A percentile compares a stretch with the other conserved stretches of the same genome.
phyloP scores from a whole-genome alignment of 176 grass and related monocot species.

The Saccharum spontaneum region DNA sequence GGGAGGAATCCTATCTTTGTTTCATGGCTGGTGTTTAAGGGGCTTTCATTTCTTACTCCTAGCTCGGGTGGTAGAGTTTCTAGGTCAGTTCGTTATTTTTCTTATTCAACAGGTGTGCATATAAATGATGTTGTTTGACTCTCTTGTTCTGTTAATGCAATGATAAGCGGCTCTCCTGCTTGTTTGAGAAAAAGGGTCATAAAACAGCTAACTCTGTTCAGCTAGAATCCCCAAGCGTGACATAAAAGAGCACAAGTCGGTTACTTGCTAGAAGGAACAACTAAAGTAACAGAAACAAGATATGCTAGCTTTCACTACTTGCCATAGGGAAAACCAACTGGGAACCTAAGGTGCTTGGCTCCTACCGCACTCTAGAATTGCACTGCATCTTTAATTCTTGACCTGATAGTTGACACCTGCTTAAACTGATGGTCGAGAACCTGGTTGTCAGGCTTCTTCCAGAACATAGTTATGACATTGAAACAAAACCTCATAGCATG shows the following conservation, averaged over 20 bases:
- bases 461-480: not conserved
- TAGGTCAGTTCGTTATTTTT: not conserved
- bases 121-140: not conserved
- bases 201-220: not conserved
- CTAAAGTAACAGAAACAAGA: not conserved
- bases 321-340: not conserved
- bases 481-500: not conserved
- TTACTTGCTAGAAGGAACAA: not conserved
- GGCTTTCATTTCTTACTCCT: not conserved
- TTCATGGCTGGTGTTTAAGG: not conserved
- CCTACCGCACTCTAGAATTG: not conserved
- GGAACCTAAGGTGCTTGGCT: not conserved
- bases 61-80: not conserved
- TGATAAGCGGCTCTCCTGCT: not conserved
- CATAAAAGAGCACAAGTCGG: not conserved
- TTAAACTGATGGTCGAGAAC: not conserved
- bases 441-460: not conserved
- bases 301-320: not conserved
- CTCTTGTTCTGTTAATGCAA: no score
- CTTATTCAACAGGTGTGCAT: not conserved
- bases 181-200: not conserved
- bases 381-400: not conserved
- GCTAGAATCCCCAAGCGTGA: not conserved
- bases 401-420: not conserved
- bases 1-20: not conserved